Base-by-base conservation (phyloP, 2,329 filamentous ascomycete genomes). In the Paraconiothyrium brasiliense region DNA sequence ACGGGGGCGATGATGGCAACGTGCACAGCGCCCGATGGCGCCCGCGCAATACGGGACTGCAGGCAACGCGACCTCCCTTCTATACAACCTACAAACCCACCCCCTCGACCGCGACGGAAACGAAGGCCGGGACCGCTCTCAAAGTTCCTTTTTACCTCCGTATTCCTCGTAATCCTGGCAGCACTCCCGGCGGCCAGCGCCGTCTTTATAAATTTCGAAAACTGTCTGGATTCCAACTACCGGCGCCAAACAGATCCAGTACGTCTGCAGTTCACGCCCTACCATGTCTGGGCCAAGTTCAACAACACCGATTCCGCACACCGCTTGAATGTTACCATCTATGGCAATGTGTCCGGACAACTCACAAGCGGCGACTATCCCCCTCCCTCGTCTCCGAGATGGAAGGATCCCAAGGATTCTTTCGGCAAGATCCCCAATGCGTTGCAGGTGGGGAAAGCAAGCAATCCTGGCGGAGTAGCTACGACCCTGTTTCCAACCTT, bases 341-440 rank as follows among this genome's bases (percentile, higher is more conserved):
- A 93, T 82, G 94, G 94, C 55, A 97, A 98, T 78, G 93, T 98
- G 34, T 92, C 90, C 9, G 95, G 95, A 50, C 87, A 90, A 54
- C 84, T 86, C 48, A 83, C 84, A 2, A 74, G 80, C 13, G 81
- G 82, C n/a, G 62, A 79, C 2, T 86, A 93, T 57, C 93, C 92
- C 37, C 71, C 86, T 0, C 79, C 85, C 20, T 78, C 85, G 69
- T 85, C 87, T 73, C 78, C 86, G 0, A 80, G 83, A 50, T 84
- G 93, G 92, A 76, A 68, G 2, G 83, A 95, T 73, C 73, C 83
- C 0, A 86, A 85, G 39, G 75, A 84, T 52, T 88, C 85, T 0
- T 82, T 88, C 57, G 92, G 93, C 74, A 97, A 97, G 83, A 97
- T 97, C 61, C 78, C 87, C 52, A 83, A 90, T 67, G 77, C 43